Conservation (phyloP, 768 basidiomycete genomes). For the Pleurotus tuoliensis region DNA sequence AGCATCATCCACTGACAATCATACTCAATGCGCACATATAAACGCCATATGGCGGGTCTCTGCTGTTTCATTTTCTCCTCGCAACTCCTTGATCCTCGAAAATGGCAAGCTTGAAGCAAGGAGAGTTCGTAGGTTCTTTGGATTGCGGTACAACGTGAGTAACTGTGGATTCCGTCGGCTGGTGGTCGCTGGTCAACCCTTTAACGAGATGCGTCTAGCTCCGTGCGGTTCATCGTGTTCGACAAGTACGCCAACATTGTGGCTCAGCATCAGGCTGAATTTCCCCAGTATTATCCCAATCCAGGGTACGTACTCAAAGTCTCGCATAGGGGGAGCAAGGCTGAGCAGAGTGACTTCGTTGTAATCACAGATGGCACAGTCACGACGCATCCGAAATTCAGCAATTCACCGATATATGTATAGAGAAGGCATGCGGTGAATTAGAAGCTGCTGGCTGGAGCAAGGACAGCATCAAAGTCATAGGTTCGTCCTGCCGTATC, state of each 20-base stretch:
- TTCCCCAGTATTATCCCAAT: slow-evolving; percentile 88
- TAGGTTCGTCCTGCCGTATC: slow-evolving; percentile 49
- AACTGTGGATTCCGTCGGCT: neutral
- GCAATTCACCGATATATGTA: slow-evolving; percentile 67
- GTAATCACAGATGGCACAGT: slow-evolving; percentile 78
- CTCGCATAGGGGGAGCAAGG: neutral
- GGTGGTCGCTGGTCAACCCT: neutral
- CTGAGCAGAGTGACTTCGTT: slow-evolving; percentile 1
- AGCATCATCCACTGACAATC: too few relatives aligned
- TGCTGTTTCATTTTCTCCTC: too few relatives aligned
- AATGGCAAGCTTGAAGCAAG: slow-evolving; percentile 43
- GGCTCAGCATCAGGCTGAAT: slow-evolving; percentile 87
- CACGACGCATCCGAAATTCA: slow-evolving; percentile 87
- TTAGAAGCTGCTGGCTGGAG: slow-evolving; percentile 77
- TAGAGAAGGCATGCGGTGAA: slow-evolving; percentile 63
- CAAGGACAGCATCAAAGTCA: slow-evolving; percentile 81
- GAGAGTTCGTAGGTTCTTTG: slow-evolving; percentile 86
- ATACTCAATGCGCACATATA: too few relatives aligned
- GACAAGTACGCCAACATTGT: slow-evolving; percentile 84
- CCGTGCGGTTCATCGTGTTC: slow-evolving; percentile 89
- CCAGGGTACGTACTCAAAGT: slow-evolving; percentile 56
- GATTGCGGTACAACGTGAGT: slow-evolving; percentile 95
- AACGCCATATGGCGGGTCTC: too few relatives aligned
- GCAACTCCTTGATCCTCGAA: too few relatives aligned
- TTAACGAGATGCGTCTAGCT: slow-evolving; percentile 39